Base-by-base conservation (phyloP, 2,329 filamentous ascomycete species). In the Fusarium mundagurra region DNA sequence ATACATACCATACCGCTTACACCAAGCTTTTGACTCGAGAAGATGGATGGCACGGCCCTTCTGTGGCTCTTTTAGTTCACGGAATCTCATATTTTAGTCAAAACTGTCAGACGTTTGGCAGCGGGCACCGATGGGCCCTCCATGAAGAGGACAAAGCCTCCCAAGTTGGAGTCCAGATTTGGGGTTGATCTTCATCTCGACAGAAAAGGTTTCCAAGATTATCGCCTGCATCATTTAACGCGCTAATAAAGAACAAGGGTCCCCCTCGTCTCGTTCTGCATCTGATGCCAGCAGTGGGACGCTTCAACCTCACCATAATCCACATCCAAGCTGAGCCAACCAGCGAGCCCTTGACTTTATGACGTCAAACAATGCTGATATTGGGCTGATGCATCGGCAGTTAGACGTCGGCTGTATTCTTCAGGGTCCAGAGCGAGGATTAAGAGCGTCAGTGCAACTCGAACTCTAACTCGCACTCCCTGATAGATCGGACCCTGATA, bases 171-270 rank as follows among this genome's bases (percentile, higher is more conserved):
- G 57, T 63, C 67, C 64, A 41, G 51, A 74, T 72, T 47, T 72
- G 68, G 75, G 51, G 57, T 67, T 75, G 71, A 76, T 78, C 73
- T 76, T 78, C 76, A 64, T 64, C 67, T 66, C 44, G 53, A 65
- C 67, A 60, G 66, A 39, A 68, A 68, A 67, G 61, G 50, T 51
- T 77, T 76, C 70, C 72, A 76, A 77, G 69, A 59, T 54, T 59
- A 67, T 77, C 47, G 63, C 44, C 61, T 60, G 60, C 72, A 69
- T 58, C 34, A 61, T 67, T 47, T 71, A 48, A 69, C 73, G 33
- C 73, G 59, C 76, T 78, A 78, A 70, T 76, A 76, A 61, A 53
- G 50, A 68, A 55, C 71, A 72, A 64, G 69, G 68, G 68, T 61
- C 43, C 67, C 67, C 67, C 60, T 69, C 71, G 51, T 74, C 65